Percentiles rank a stretch among this genome's conserved stretches.
These are phyloP conservation scores for Gastrolobium bilobum DNA, from an alignment of 306 rosid genomes.

Conservation along the genomic window DNA sequence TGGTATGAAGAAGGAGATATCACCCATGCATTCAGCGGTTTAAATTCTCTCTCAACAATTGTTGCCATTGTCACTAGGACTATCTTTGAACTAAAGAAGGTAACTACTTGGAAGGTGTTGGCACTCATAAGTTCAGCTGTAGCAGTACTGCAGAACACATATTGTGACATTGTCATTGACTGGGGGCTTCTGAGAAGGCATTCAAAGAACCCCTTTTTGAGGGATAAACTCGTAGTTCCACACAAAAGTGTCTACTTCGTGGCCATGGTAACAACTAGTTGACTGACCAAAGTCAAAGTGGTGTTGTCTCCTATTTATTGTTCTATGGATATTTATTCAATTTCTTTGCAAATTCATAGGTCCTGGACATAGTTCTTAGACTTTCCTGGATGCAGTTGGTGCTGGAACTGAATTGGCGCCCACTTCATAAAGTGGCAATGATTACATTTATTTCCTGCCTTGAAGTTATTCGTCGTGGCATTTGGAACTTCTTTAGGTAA, in stretches of 20 bases:
- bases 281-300: not conserved
- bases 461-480: conserved; percentile 77
- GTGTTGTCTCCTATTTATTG: conserved; percentile 13
- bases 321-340: conserved; percentile 20
- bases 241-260: conserved; percentile 63
- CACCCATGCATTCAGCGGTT: conserved; percentile 55
- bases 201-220: conserved; percentile 66
- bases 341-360: conserved; percentile 52
- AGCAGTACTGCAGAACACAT: conserved; percentile 56
- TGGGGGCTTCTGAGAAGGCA: conserved; percentile 74
- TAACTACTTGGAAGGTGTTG: conserved; percentile 59
- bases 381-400: conserved; percentile 74
- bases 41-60: conserved; percentile 68
- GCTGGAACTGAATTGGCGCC: conserved; percentile 58
- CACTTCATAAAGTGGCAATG: conserved; percentile 60
- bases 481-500: conserved; percentile 86
- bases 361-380: conserved; percentile 61
- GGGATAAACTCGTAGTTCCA: conserved; percentile 68
- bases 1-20: conserved; percentile 58
- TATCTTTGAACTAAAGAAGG: conserved; percentile 60
- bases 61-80: conserved; percentile 67
- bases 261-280: conserved; percentile 63
- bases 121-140: conserved; percentile 70
- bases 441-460: conserved; percentile 59
- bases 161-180: conserved; percentile 69